Evolutionary conservation across 441 rosid genomes (phyloP).

Genomic region (Cnidoscolus chayamansa): DNA sequence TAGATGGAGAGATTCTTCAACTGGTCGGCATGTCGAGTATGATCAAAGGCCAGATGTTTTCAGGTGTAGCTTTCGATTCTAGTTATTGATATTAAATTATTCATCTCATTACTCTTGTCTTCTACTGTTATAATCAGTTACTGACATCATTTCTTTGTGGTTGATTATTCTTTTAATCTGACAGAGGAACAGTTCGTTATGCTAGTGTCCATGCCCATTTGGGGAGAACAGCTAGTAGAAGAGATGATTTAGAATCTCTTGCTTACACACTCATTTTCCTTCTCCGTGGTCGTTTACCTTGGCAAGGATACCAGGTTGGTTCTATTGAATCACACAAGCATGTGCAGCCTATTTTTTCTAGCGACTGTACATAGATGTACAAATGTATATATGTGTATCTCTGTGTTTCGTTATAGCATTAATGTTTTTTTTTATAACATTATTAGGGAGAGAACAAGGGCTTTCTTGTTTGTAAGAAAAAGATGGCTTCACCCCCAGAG

Average conservation of each 20-base stretch:
- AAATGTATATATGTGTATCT: background rate
- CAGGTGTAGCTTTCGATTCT: constrained; percentile 39
- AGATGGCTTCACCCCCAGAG: constrained; percentile 95
- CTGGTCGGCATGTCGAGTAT: constrained; percentile 90
- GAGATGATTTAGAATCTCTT: constrained; percentile 96
- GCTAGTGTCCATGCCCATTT: constrained; percentile 98
- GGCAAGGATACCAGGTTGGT: constrained; percentile 95
- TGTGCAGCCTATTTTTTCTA: background rate
- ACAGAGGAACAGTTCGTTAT: constrained; percentile 91
- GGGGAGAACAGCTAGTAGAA: constrained; percentile 90
- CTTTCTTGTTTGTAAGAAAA: constrained; percentile 92
- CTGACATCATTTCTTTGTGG: background rate
- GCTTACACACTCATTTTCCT: constrained; percentile 96
- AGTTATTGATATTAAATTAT: background rate
- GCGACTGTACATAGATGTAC: background rate
- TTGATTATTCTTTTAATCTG: background rate
- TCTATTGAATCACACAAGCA: background rate
- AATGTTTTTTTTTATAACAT: background rate
- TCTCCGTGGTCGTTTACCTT: constrained; percentile 86
- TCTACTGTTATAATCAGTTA: background rate
- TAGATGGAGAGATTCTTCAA: constrained; percentile 75
- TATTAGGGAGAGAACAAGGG: constrained; percentile 75
- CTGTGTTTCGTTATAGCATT: background rate
- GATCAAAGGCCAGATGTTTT: constrained; percentile 98
- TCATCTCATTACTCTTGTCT: background rate